These are phyloP conservation scores for Rhodotorula graminis DNA, from an alignment of 768 basidiomycete genomes.

Conservation along the genomic window DNA sequence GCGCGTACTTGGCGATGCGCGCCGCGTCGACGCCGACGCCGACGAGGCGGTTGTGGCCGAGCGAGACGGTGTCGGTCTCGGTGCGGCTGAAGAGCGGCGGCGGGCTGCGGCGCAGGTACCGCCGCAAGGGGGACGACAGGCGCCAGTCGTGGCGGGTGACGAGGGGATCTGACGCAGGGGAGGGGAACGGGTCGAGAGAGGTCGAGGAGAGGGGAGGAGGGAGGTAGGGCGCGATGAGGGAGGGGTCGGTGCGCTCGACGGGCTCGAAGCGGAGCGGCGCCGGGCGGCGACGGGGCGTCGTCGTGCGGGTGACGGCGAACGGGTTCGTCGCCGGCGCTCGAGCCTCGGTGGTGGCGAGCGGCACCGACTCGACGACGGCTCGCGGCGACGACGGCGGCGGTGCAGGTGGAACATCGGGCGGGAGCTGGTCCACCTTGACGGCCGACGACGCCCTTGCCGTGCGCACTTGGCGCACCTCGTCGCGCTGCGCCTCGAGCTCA, in stretches of 20 bases:
- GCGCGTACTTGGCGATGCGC: background rate
- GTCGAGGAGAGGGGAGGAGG: background rate
- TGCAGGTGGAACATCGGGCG: background rate
- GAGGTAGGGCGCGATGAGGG: constrained; percentile 7
- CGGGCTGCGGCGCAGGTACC: background rate
- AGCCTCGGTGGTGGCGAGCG: too few relatives aligned
- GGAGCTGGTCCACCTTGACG: background rate
- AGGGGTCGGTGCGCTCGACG: background rate
- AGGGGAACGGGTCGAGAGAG: too few relatives aligned
- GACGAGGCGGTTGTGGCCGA: constrained; percentile 24
- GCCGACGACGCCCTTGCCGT: background rate
- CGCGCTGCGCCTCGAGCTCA: background rate
- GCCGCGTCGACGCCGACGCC: constrained; percentile 26
- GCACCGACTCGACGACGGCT: too few relatives aligned
- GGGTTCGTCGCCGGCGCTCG: too few relatives aligned
- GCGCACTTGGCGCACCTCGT: background rate
- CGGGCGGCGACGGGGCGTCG: background rate
- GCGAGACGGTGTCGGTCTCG: background rate
- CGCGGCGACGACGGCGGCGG: background rate
- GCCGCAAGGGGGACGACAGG: constrained; percentile 29
- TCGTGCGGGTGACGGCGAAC: too few relatives aligned
- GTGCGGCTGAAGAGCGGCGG: constrained; percentile 12
- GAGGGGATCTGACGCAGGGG: constrained; percentile 10
- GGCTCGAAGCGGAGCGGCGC: background rate
- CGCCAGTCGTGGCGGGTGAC: constrained; percentile 35